Base-by-base conservation (phyloP, 2,329 filamentous ascomycete species). In the Pestalotiopsis sp. region DNA sequence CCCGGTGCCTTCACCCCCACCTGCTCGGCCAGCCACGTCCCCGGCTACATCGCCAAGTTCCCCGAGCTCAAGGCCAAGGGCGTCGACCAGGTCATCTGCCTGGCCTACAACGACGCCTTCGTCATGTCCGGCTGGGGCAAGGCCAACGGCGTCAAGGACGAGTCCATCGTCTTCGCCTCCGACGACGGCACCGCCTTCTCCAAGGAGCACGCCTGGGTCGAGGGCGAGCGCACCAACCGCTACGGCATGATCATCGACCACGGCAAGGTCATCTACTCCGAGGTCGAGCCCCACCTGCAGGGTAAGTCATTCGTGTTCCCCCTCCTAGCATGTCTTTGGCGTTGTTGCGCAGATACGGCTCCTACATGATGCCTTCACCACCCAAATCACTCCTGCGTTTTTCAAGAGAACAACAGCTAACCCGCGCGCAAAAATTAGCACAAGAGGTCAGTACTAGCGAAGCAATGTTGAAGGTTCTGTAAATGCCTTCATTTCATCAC, bases 91-190 rank as follows among this genome's bases (percentile, higher is more conserved):
- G 88, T 97, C 75, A 89, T 93, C 72, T 89, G 95, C 77, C 90
- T 96, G 77, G 93, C 93, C 69, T 91, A 84, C 84, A 97, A 97
- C 81, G 93, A 97, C 81, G 84, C 90, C 71, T 95, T 86, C 77
- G 93, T 96, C 80, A 95, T 95, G 93, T 91, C 89, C 75, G 93
- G 92, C 64, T 95, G 92, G 93, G 91, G 90, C 82, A 96, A 96
- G 88, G 93, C 93, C 77, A 95, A 96, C 82, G 85, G 86, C 64
- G 85, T 94, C 77, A 90, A 87, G 76, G 88, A 90, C 72, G 91
- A 95, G 75, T 85, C 80, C 68, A 85, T 87, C 71, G 85, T 95
- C 73, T 95, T 96, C 85, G 87, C 93, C 77, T 90, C 88, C 75
- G 93, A 96, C 80, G 75, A 78, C 69, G 80, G 80, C 64, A 86